Evolutionary conservation across 441 rosid species (phyloP).

Genomic region (Gossypium davidsonii): DNA sequence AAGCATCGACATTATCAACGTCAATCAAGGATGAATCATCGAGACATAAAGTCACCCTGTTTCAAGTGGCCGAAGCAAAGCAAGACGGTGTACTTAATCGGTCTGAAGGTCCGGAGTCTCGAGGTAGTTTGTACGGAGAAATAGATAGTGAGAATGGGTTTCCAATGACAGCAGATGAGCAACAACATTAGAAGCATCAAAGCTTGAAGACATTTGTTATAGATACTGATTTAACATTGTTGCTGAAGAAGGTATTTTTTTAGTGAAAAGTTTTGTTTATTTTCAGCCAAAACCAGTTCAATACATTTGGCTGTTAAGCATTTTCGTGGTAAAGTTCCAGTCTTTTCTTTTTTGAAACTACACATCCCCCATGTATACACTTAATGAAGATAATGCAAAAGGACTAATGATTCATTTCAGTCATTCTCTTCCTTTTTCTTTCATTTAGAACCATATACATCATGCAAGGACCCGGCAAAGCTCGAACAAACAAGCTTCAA

Average conservation of each 20-base stretch:
- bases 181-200: slow-evolving; percentile 6
- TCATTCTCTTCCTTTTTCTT: not conserved
- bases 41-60: slow-evolving; percentile 11
- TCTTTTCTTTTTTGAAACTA: not conserved
- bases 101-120: slow-evolving; percentile 29
- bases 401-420: not conserved
- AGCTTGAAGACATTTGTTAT: not conserved
- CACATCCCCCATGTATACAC: not conserved
- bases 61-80: slow-evolving; percentile 13
- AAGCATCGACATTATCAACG: slow-evolving; percentile 7
- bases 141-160: slow-evolving; percentile 29
- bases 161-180: slow-evolving; percentile 25
- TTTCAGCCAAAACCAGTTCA: not conserved
- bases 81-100: slow-evolving; percentile 12
- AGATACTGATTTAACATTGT: not conserved
- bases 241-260: not conserved
- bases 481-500: too few relatives aligned
- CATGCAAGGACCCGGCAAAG: too few relatives aligned
- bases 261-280: not conserved
- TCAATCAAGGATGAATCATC: slow-evolving; percentile 27
- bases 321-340: not conserved
- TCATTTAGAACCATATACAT: too few relatives aligned
- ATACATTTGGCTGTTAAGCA: not conserved
- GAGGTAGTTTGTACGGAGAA: slow-evolving; percentile 37
- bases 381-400: not conserved